Base-by-base conservation (phyloP, 208 protist species). In the Wallacemonas rigidus region DNA sequence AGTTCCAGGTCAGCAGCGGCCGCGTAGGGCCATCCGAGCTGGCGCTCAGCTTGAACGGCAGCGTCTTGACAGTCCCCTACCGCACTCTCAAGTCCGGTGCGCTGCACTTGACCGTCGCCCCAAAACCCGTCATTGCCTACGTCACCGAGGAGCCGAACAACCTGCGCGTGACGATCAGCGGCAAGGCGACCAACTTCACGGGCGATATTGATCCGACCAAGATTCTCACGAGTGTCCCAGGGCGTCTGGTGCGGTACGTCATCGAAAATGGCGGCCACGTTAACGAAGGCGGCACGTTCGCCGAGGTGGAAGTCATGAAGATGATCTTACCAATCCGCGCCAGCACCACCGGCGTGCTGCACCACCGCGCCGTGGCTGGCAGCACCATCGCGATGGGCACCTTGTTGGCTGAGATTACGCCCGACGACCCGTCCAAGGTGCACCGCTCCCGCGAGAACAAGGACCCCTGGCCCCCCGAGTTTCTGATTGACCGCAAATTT, bases 221-320 rank as follows among this genome's bases (percentile, higher is more conserved):
- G 72, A 79, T 99, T 2, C 80, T 90, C 64, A 89, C 98, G 15
- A 84, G 81, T 60, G 95, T 98, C 26, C 95, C 97, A 2, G 98
- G 98, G 67, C 98, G 98, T 68, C 83, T 99, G 2, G 95, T 99
- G 15, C 90, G 97, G 43, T 99, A 98, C 81, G 76, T 99, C 26
- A 91, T 98, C 43, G 78, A 80, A 35, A 92, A 99, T 60, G 96
- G 95, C 61, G 87, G 81, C 8, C 92, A 98, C 60, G 88, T 99
- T 36, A 83, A 80, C 56, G 89, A 91, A 60, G 89, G 85, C 55
- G 76, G 84, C 56, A 85, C 97, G 17, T 98, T 95, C 71, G 97
- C 97, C 12, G 97, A 99, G 79, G 87, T 98, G 50, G 98, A 99
- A 77, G 97, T 99, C n/a, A 99, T 99, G 98, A 99, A 99, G 86